Evolutionary conservation across 345 rosid species (phyloP).

Genomic region (Acer yangbiense): DNA sequence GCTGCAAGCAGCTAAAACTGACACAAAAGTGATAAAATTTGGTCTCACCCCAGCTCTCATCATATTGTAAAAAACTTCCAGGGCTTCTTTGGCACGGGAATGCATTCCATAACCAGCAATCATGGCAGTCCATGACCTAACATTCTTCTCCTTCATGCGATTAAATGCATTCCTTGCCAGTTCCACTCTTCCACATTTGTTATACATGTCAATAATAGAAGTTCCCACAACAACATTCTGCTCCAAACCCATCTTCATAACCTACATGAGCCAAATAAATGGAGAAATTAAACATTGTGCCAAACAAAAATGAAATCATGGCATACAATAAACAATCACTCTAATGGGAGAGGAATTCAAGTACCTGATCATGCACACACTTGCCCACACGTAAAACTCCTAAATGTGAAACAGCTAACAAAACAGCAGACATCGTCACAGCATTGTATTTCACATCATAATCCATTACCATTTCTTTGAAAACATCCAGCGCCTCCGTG

Average conservation of each 20-base stretch:
- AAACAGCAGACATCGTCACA: conserved; percentile 66
- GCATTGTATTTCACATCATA: conserved; percentile 52
- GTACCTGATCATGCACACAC: conserved; percentile 81
- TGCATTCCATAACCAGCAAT: conserved; percentile 90
- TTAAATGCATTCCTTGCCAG: conserved; percentile 66
- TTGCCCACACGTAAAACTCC: conserved; percentile 68
- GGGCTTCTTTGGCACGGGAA: conserved; percentile 68
- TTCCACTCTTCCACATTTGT: conserved; percentile 81
- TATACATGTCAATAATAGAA: conserved; percentile 79
- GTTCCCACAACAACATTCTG: conserved; percentile 72
- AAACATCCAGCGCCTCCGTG: conserved; percentile 59
- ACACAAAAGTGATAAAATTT: conserved; percentile 78
- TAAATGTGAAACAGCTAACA: conserved; percentile 71
- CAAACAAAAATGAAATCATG: background rate
- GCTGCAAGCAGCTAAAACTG: conserved; percentile 80
- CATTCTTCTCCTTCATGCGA: conserved; percentile 68
- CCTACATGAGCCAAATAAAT: conserved; percentile 40
- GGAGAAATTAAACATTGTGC: conserved; percentile 1
- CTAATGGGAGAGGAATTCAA: background rate
- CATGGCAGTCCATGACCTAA: conserved; percentile 88
- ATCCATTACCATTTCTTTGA: conserved; percentile 45
- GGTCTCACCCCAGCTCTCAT: conserved; percentile 60
- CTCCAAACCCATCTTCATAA: conserved; percentile 69
- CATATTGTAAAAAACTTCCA: conserved; percentile 73
- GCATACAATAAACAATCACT: background rate